A percentile compares a stretch with the other conserved stretches of the same genome.
These are phyloP conservation scores for Pelargonium australe DNA, from an alignment of 441 rosid species.

Conservation along the genomic window DNA sequence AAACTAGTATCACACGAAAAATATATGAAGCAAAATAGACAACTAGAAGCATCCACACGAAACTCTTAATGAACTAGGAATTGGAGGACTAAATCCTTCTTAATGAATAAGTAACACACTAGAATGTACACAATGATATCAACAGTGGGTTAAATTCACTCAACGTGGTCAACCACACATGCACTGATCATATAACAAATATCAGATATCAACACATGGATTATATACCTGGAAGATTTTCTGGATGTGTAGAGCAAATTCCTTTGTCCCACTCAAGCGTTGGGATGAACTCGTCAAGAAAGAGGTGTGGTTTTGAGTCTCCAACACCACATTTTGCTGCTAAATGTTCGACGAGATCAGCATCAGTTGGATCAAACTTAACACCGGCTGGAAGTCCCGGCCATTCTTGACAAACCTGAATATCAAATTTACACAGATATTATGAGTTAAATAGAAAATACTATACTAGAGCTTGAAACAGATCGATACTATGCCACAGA, in stretches of 20 bases:
- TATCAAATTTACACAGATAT: neutral
- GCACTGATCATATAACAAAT: too few species aligned
- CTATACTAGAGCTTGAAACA: neutral
- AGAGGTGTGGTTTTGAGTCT: slow-evolving; percentile 39
- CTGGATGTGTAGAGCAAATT: slow-evolving; percentile 86
- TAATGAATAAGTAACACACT: too few species aligned
- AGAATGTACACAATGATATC: too few species aligned
- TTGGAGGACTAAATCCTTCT: too few species aligned
- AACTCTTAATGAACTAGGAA: too few species aligned
- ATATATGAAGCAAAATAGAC: too few species aligned
- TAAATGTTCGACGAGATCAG: slow-evolving; percentile 57
- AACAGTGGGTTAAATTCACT: too few species aligned
- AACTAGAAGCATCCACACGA: too few species aligned
- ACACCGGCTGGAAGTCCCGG: slow-evolving; percentile 91
- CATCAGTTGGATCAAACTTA: slow-evolving; percentile 91
- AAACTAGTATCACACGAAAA: too few species aligned
- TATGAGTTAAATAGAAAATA: too few species aligned
- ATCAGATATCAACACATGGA: neutral
- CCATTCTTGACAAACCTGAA: slow-evolving; percentile 62
- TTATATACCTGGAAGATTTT: slow-evolving; percentile 75
- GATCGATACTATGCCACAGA: neutral
- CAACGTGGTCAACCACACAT: too few species aligned
- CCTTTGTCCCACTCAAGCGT: slow-evolving; percentile 60
- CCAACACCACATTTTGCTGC: slow-evolving; percentile 74
- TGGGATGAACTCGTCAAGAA: slow-evolving; percentile 72